These are phyloP conservation scores for Cutaneotrichosporon cyanovorans DNA, from an alignment of 1,284 basidiomycete genomes.

Conservation along the genomic window DNA sequence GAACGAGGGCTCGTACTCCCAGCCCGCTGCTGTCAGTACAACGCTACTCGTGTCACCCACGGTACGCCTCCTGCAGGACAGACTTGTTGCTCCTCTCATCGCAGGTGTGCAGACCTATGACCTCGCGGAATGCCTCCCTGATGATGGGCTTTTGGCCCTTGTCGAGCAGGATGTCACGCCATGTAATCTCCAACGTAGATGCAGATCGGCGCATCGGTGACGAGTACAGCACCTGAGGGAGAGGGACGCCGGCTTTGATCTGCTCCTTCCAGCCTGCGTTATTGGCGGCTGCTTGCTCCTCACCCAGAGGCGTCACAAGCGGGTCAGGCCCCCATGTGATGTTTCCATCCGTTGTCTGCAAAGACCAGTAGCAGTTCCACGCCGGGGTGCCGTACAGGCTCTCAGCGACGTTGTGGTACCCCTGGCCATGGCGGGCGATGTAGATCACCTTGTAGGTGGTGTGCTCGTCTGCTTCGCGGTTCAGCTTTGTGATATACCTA, in stretches of 20 bases:
- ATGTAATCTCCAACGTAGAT: conserved; percentile 34
- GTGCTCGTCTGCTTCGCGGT: conserved; percentile 20
- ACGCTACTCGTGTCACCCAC: conserved; percentile 4
- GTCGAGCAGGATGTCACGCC: conserved; percentile 25
- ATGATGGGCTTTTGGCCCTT: conserved; percentile 13
- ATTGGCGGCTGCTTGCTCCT: conserved; percentile 22
- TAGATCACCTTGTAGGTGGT: conserved; percentile 42
- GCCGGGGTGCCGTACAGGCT: conserved; percentile 32
- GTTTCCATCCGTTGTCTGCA: conserved; percentile 26
- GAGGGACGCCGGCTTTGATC: conserved; percentile 19
- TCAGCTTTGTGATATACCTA: conserved; percentile 24
- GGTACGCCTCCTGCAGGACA: conserved; percentile 19
- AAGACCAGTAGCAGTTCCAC: conserved; percentile 37
- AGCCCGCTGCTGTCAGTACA: conserved; percentile 18
- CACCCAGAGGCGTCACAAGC: conserved; percentile 24
- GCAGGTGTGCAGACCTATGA: conserved; percentile 36
- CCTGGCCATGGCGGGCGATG: conserved; percentile 44
- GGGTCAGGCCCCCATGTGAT: conserved; percentile 38
- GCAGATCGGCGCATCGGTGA: conserved; percentile 29
- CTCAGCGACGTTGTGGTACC: conserved; percentile 33
- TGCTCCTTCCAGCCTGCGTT: conserved; percentile 33
- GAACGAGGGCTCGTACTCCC: conserved; percentile 31
- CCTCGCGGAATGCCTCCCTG: conserved; percentile 31
- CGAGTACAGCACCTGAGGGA: conserved; percentile 32
- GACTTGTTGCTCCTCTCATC: conserved; percentile 31